Conservation (phyloP, 148 eudicot genomes). For the Vaccinium corymbosum region DNA sequence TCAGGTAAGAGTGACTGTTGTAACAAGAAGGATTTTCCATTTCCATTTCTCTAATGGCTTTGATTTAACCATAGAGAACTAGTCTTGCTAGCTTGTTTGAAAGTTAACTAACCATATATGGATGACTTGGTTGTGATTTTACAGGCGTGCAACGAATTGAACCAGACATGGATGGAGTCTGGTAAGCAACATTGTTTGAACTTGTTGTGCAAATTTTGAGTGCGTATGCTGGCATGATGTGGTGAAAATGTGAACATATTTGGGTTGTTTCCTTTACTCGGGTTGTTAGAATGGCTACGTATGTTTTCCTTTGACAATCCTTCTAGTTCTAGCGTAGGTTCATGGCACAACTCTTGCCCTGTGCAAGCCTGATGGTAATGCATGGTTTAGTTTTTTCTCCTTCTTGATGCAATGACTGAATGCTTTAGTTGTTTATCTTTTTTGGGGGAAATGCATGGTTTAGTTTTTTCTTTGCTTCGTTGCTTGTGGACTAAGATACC, state of each 20-base stretch:
- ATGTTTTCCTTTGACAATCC: background rate
- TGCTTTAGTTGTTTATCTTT: background rate
- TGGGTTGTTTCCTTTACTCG: background rate
- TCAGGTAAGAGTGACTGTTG: conserved; percentile 51
- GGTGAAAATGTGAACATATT: background rate
- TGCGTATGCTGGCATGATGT: background rate
- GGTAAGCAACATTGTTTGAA: conserved; percentile 35
- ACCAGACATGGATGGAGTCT: conserved; percentile 98
- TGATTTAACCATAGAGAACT: background rate
- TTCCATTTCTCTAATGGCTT: background rate
- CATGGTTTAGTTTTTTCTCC: too few relatives aligned
- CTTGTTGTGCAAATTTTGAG: background rate
- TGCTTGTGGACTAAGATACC: background rate
- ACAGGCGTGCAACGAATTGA: conserved; percentile 94
- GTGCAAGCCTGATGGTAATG: too few relatives aligned
- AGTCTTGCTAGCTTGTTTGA: conserved; percentile 4
- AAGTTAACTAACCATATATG: background rate
- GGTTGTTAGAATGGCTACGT: background rate
- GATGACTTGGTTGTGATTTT: conserved; percentile 19
- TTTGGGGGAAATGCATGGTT: background rate
- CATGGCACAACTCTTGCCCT: background rate
- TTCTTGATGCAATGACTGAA: background rate
- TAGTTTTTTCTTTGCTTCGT: background rate
- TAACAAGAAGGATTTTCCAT: background rate
- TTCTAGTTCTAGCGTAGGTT: background rate